Conservation (phyloP, 805 yeast species). For the Candida khao-thaluensis region DNA sequence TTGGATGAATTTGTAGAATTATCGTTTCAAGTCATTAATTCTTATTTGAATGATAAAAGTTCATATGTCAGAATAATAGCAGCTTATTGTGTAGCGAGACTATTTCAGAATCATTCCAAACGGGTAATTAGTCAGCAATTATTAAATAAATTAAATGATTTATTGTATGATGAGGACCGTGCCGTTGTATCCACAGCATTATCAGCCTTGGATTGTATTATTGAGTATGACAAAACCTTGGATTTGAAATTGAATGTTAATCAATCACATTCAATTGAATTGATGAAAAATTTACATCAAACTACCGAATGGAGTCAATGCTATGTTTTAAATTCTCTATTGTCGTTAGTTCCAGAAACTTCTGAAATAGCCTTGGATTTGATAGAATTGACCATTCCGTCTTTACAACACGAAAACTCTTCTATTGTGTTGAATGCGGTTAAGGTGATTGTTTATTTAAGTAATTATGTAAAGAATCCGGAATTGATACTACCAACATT, state of each 20-base stretch:
- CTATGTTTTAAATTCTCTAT: constrained; percentile 60
- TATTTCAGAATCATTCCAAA: constrained; percentile 55
- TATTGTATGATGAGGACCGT: constrained; percentile 56
- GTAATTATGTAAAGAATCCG: constrained; percentile 65
- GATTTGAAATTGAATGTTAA: constrained; percentile 49
- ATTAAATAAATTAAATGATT: constrained; percentile 48
- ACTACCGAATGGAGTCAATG: constrained; percentile 74
- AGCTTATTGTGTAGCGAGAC: constrained; percentile 63
- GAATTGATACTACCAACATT: constrained; percentile 55
- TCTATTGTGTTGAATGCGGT: constrained; percentile 78
- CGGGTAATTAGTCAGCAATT: constrained; percentile 44
- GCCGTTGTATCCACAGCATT: constrained; percentile 70
- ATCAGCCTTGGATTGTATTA: constrained; percentile 62
- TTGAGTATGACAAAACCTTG: constrained; percentile 53
- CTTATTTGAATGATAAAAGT: constrained; percentile 45
- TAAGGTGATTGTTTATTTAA: constrained; percentile 66
- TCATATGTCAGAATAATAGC: constrained; percentile 68
- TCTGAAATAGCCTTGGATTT: constrained; percentile 63
- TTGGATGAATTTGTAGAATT: constrained; percentile 49
- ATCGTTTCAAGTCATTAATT: constrained; percentile 40
- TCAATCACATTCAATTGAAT: constrained; percentile 37
- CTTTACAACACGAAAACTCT: constrained; percentile 76
- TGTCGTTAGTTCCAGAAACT: constrained; percentile 68
- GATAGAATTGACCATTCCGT: constrained; percentile 65
- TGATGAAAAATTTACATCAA: constrained; percentile 34